Evolutionary conservation across 1,284 basidiomycete species (phyloP).

Genomic region (Trametes polyzona): DNA sequence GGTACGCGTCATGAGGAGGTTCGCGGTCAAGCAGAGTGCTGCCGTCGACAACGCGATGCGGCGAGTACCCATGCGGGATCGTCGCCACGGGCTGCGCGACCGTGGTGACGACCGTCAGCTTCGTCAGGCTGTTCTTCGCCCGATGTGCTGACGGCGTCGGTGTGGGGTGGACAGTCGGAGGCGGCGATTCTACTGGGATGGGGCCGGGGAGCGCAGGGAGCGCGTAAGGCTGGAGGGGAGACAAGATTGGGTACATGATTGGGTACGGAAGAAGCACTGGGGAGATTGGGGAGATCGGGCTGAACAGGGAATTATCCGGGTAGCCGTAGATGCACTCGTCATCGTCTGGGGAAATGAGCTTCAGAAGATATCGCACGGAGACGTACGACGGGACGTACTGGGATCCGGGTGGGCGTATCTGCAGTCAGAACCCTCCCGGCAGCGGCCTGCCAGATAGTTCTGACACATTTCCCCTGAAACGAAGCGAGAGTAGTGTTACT

Average conservation of each 20-base stretch:
- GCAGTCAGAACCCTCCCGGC: conserved; percentile 44
- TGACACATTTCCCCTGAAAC: conserved; percentile 42
- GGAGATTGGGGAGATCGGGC: conserved; percentile 18
- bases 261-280: conserved; percentile 19
- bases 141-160: conserved; percentile 1
- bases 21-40: conserved; percentile 19
- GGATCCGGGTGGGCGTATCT: conserved; percentile 41
- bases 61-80: conserved; percentile 17
- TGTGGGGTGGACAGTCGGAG: background rate
- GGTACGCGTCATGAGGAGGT: conserved; percentile 1
- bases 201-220: conserved; percentile 8
- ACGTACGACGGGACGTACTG: conserved; percentile 11
- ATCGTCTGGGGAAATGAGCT: conserved; percentile 13
- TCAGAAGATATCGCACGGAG: background rate
- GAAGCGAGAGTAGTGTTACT: background rate
- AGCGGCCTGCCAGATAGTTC: conserved; percentile 40
- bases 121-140: background rate
- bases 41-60: conserved; percentile 23
- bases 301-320: conserved; percentile 14
- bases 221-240: conserved; percentile 15
- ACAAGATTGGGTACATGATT: conserved; percentile 17
- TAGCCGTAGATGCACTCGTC: conserved; percentile 9
- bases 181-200: background rate
- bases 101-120: conserved; percentile 6
- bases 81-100: background rate